phyloP scores from a whole-genome alignment of 2,329 filamentous ascomycete genomes.

The Xylaria polymorpha region DNA sequence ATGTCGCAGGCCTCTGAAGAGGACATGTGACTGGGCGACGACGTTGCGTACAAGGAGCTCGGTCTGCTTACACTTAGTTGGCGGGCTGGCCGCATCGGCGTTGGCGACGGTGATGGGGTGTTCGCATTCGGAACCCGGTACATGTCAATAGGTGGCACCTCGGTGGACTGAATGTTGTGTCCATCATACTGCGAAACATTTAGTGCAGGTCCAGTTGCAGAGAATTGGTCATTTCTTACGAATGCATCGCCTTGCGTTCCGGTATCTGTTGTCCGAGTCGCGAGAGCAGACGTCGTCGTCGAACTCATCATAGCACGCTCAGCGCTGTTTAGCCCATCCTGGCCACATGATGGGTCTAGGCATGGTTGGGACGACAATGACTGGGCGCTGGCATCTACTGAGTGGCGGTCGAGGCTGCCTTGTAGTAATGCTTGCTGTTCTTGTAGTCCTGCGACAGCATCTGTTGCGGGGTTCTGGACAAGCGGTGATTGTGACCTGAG shows the following conservation, averaged over 20 bases:
- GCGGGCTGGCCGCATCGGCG: not conserved
- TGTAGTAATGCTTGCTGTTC: not conserved
- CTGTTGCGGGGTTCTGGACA: not conserved
- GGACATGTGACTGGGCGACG: not conserved
- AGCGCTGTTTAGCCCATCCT: constrained; percentile 3
- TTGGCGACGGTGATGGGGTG: not conserved
- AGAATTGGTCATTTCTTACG: constrained; percentile 20
- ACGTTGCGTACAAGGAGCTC: not conserved
- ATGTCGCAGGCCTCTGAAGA: not conserved
- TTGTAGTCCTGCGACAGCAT: not conserved
- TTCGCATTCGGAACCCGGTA: not conserved
- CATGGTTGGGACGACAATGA: not conserved
- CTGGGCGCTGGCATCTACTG: too few species aligned
- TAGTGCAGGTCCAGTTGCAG: constrained; percentile 3
- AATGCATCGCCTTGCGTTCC: not conserved
- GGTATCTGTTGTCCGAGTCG: not conserved
- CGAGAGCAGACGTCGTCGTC: not conserved
- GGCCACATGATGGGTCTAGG: not conserved
- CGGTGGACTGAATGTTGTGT: not conserved
- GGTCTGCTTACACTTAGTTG: not conserved
- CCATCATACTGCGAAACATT: constrained; percentile 12
- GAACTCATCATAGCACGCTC: not conserved
- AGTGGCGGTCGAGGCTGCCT: not conserved
- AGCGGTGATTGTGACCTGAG: constrained; percentile 8
- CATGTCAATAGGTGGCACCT: not conserved